Conservation (phyloP, 345 rosid species). For the Linum tenue region DNA sequence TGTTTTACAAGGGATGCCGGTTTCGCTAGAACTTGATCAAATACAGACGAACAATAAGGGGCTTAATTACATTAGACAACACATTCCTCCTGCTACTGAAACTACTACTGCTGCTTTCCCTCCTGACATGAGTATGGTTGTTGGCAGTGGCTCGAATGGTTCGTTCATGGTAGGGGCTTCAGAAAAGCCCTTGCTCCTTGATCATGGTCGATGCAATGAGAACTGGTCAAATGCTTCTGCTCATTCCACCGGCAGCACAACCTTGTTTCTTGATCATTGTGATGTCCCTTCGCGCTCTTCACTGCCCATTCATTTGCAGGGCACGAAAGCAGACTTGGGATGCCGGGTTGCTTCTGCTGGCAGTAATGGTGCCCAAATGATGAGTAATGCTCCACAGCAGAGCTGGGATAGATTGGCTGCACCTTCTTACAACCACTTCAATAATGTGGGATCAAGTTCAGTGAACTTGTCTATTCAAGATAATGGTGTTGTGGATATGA, state of each 20-base stretch:
- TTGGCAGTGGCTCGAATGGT: constrained; percentile 29
- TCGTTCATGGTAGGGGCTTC: constrained; percentile 29
- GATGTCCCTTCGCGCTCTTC: constrained; percentile 31
- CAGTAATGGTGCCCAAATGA: constrained; percentile 21
- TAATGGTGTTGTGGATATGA: constrained; percentile 19
- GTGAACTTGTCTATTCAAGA: constrained; percentile 28
- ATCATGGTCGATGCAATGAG: constrained; percentile 34
- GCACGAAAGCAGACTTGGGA: constrained; percentile 21
- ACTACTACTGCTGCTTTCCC: constrained; percentile 11
- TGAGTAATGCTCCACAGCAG: constrained; percentile 27
- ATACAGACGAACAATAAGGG: constrained; percentile 39
- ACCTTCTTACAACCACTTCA: constrained; percentile 13
- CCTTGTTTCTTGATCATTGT: constrained; percentile 25
- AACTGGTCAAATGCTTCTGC: constrained; percentile 40
- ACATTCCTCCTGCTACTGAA: constrained; percentile 18
- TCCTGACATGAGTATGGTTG: constrained; percentile 23
- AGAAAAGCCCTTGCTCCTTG: constrained; percentile 39
- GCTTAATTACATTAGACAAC: constrained; percentile 22
- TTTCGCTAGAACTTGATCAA: constrained; percentile 52
- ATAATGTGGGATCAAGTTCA: constrained; percentile 25
- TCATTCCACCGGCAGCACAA: constrained; percentile 28
- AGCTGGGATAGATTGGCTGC: constrained; percentile 35
- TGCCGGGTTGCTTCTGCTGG: constrained; percentile 16
- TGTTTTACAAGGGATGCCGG: constrained; percentile 68
- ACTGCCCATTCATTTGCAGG: constrained; percentile 20